Base-by-base conservation (phyloP, 768 basidiomycete species). In the Melanogaster broomeanus region DNA sequence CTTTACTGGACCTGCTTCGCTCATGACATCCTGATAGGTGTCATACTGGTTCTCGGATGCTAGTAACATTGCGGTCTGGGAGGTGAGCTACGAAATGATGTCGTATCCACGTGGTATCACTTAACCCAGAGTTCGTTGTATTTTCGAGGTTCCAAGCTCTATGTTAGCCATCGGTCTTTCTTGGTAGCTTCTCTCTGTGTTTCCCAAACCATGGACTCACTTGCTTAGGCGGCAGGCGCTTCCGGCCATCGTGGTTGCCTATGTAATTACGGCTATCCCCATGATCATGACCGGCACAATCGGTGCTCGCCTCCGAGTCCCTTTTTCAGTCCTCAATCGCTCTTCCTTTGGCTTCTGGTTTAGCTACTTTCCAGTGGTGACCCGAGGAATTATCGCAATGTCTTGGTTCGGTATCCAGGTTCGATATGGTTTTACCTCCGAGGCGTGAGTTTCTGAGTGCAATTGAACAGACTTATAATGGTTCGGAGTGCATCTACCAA, bases 301-400 rank as follows among this genome's bases (percentile, higher is more conserved):
- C 24, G 89, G 91, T 22, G 87, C 90, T 22, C 80, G 87, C 18
- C 77, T 90, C 40, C 89, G 90, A 58, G 72, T 93, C 22, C 80
- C 87, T 0, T 92, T 92, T 64, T 78, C 80, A 0, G 79, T 93
- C 44, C 74, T 92, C n/a, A 90, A 87, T 58, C 77, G 92, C 15
- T 90, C 90, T 0, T 90, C 88, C 1, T 89, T 93, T 59, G 92
- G 92, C 1, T 93, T 92, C 71, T 93, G 87, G 83, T 80, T 93
- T 58, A 88, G 88, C 63, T 93, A 92, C 70, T 93, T 93, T 67
- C 84, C 82, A 51, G 87, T 94, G 41, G 65, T 93, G 51, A 90
- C 87, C 57, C 81, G 90, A 19, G 79, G 84, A 39, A 71, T 90
- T 18, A 78, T 93, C 21, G 77, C 87, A 33, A 81, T 91, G 78